Base-by-base conservation (phyloP, 1,139 yeast species). In the Kodamaea plutei region DNA sequence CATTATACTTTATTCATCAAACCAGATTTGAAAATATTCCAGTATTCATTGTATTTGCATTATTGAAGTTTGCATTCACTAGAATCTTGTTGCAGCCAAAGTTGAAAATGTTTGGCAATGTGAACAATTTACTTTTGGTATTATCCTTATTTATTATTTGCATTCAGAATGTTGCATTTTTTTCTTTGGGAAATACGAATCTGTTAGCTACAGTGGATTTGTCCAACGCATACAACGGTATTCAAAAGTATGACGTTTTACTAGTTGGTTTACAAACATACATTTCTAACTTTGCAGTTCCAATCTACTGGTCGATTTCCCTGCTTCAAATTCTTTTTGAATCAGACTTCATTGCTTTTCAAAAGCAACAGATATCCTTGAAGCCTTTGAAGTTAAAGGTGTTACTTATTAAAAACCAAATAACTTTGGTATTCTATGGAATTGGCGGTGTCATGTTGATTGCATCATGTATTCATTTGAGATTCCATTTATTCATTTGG, bases 401-500 rank as follows among this genome's bases (percentile, higher is more conserved):
- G 3, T 52, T 61, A 28, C 62, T 50, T 47, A 57, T 63, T 15
- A 69, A 66, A 38, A 41, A 63, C 30, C 40, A 64, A 28, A 49
- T 60, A 12, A 50, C 58, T 23, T 47, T 70, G 26, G 50, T 72
- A 6, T 84, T 82, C 50, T 84, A 84, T 50, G 60, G 81, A 2
- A 45, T 79, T 2, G 54, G 76, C 10, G 84, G 85, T 1, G 49
- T 75, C 3, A 66, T 71, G 24, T 71, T 89, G 31, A 53, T 84
- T 29, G 61, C 68, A 0, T 81, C 96, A 6, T 91, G 98, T 51
- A 70, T 73, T 33, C 66, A 75, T 16, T 66, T 89, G 41, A 69
- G 95, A 44, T 84, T 80, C 49, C 98, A 91, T 52, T 65, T 91
- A 36, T 91, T 91, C 52, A 83, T 93, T 10, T 93, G 98, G 97